A percentile compares a stretch with the other conserved stretches of the same genome.
Conservation (phyloP, 2,329 filamentous ascomycete species). For the Fusarium nelsonii region DNA sequence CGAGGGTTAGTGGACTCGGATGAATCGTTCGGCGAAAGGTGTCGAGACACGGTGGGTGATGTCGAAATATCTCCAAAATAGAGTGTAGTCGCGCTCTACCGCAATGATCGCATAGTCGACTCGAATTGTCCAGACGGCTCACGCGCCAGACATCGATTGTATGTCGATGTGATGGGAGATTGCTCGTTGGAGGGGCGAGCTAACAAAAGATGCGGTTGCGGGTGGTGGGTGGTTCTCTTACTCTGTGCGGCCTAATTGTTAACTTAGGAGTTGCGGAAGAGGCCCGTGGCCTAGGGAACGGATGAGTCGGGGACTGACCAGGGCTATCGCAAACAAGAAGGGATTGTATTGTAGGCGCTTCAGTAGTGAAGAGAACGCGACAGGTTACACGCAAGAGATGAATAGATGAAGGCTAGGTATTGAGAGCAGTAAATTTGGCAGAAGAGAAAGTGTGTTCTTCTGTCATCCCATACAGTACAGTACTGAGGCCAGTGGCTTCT, state of each 20-base stretch:
- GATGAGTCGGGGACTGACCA: slow-evolving; percentile 34
- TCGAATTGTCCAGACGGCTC: slow-evolving; percentile 44
- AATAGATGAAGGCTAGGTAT: background rate
- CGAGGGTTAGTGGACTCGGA: slow-evolving; percentile 27
- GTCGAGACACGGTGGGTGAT: slow-evolving; percentile 14
- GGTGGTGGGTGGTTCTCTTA: slow-evolving; percentile 38
- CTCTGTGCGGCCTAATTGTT: slow-evolving; percentile 35
- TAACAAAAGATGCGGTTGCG: slow-evolving; percentile 45
- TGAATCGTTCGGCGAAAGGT: slow-evolving; percentile 22
- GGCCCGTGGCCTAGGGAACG: slow-evolving; percentile 38
- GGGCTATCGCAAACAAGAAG: slow-evolving; percentile 10
- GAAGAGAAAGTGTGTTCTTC: slow-evolving; percentile 35
- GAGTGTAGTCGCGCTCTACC: slow-evolving; percentile 43
- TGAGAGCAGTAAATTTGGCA: slow-evolving; percentile 16
- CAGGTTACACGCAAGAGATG: background rate
- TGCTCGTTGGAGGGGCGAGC: slow-evolving; percentile 46
- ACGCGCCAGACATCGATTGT: slow-evolving; percentile 48
- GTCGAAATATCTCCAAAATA: slow-evolving; percentile 44
- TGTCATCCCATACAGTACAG: slow-evolving; percentile 25
- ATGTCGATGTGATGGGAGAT: slow-evolving; percentile 43
- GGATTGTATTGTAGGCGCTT: slow-evolving; percentile 15
- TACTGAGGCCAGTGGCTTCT: slow-evolving; percentile 24
- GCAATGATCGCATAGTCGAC: slow-evolving; percentile 52
- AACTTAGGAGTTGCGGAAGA: slow-evolving; percentile 41
- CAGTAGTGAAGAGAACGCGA: background rate